Conservation (phyloP, 208 protist species). For the Phytomonas sp. region DNA sequence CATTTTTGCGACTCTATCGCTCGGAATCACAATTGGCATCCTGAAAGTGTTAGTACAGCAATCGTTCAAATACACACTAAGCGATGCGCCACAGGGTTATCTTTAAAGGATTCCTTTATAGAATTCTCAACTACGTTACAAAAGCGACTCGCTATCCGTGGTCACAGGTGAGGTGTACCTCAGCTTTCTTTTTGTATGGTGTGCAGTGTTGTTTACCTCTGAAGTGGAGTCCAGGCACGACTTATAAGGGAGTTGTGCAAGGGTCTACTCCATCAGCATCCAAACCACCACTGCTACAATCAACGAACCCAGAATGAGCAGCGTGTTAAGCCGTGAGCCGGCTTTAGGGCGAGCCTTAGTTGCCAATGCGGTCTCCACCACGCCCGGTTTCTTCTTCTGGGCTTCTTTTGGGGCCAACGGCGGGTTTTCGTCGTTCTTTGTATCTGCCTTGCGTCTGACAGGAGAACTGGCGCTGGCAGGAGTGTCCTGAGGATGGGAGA, state of each 20-base stretch:
- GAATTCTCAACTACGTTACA: neutral
- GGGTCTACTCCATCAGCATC: neutral
- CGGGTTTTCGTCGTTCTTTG: neutral
- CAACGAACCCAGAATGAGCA: neutral
- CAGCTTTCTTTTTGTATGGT: neutral
- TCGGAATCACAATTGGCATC: neutral
- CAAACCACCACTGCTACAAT: neutral
- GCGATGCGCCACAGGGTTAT: neutral
- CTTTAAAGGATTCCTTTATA: too few species aligned
- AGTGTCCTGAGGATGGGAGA: neutral
- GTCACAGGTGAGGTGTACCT: neutral
- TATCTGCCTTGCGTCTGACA: slow-evolving; percentile 7
- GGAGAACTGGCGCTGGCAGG: neutral
- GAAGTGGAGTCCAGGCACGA: neutral
- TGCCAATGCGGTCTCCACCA: neutral
- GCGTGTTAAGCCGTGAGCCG: neutral
- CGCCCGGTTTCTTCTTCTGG: neutral
- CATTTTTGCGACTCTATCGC: neutral
- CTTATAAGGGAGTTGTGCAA: neutral
- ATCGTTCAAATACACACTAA: neutral
- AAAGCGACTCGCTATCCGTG: neutral
- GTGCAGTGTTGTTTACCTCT: neutral
- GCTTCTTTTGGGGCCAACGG: slow-evolving; percentile 2
- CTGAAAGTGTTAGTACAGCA: neutral
- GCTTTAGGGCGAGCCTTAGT: neutral